phyloP scores from a whole-genome alignment of 805 yeast species.

The Ogataea paraovalis region DNA sequence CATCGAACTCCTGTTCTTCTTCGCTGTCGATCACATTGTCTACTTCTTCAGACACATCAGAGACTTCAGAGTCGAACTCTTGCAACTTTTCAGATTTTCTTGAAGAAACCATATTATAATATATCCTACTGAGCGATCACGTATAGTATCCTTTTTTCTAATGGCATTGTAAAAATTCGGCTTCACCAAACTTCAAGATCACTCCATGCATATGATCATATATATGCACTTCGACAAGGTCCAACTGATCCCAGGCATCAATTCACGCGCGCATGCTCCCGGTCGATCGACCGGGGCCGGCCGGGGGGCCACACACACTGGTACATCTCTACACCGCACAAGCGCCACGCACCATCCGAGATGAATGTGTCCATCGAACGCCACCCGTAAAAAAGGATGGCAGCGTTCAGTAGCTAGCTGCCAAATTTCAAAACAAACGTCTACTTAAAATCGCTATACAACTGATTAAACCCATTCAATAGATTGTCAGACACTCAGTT shows the following conservation, averaged over 20 bases:
- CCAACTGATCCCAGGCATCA: too few species aligned
- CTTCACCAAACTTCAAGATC: too few species aligned
- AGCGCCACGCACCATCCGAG: background rate
- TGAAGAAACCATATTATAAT: background rate
- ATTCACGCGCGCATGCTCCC: too few species aligned
- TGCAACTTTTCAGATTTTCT: background rate
- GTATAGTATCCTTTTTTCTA: too few species aligned
- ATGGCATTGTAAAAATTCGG: too few species aligned
- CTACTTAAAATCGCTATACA: background rate
- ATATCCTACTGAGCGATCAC: background rate
- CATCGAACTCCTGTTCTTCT: slow-evolving; percentile 1
- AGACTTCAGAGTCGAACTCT: slow-evolving; percentile 3
- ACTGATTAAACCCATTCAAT: slow-evolving; percentile 6
- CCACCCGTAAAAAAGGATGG: background rate
- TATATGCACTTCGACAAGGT: too few species aligned
- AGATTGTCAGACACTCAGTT: slow-evolving; percentile 13
- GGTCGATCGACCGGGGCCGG: too few species aligned
- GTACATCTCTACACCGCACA: background rate
- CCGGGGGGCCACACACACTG: background rate
- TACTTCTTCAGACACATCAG: slow-evolving; percentile 4
- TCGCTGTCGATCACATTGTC: slow-evolving; percentile 3
- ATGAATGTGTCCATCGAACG: background rate
- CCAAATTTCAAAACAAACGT: slow-evolving; percentile 1
- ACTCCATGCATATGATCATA: too few species aligned
- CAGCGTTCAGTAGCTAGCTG: background rate